Evolutionary conservation across 2,329 filamentous ascomycete genomes (phyloP), one percentile per base, ranked within the genome.

Genomic region (Trichoderma polysporum): DNA sequence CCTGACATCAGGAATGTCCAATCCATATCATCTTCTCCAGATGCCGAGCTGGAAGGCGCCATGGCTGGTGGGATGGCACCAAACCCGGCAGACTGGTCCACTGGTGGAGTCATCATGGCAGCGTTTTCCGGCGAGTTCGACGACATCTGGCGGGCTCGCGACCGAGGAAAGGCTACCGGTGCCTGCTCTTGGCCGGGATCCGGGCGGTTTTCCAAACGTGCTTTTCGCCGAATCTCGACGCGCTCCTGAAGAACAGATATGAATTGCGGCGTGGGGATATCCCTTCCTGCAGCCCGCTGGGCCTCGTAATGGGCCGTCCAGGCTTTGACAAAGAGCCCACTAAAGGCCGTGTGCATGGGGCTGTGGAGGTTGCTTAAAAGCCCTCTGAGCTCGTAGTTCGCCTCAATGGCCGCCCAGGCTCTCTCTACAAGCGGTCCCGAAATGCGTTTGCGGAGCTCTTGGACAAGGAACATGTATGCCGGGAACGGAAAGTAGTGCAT

Each of bases 401-500:
- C 79, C 59, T 81, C 79, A 67, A 89, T 85, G 33, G 84, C 83
- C 8, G 81, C 77, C 86, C 86, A 89, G 0, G 86, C 86, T 12
- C 84, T 83, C 71, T 88, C 85, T 62, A 85, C 85, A 67, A 86
- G 78, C 1, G 84, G 81, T n/a, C 86, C 86, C 0, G 79, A 80
- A 2, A 81, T 82, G 29, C 85, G 82, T 25, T 79, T 76, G 6
- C 84, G 83, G 41, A 89, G 78, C 71, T 88, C 85, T 57, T 82
- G 83, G 13, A 87, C 80, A 25, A 88, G 78, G 71, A 86, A 87
- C 74, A 88, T 85, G 75, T 88, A 88, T 1, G 85, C 86, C 2
- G 85, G 86, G 69, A 89, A 83, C 9, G 86, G 86, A 64, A 88
- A 86, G 73, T 88, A 81, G 71, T 87, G 83, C 70, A 83, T 80